These are phyloP conservation scores for Populus davidiana DNA, from an alignment of 345 rosid species.

Conservation along the genomic window DNA sequence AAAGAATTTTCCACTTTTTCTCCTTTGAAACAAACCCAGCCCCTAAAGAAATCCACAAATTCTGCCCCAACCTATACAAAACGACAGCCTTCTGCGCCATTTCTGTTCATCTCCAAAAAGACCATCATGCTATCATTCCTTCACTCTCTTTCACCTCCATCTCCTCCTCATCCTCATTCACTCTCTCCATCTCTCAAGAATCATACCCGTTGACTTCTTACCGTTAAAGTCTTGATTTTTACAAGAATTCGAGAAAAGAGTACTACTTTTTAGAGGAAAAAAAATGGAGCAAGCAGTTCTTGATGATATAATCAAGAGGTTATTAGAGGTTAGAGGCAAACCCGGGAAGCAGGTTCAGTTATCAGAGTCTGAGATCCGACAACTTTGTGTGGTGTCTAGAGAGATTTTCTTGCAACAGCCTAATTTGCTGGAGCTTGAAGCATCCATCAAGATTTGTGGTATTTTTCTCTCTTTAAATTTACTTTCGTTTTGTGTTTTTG, in stretches of 20 bases:
- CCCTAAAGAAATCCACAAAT: background rate
- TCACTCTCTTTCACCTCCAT: background rate
- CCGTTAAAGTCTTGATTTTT: background rate
- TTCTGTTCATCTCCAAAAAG: background rate
- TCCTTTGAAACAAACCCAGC: background rate
- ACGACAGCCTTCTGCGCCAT: constrained; percentile 2
- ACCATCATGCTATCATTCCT: background rate
- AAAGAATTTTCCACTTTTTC: background rate
- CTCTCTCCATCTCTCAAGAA: background rate
- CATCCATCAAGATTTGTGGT: constrained; percentile 83
- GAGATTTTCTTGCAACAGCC: constrained; percentile 69
- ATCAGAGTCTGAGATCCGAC: constrained; percentile 72
- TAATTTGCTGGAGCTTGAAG: constrained; percentile 70
- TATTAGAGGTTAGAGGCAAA: constrained; percentile 54
- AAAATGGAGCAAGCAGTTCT: constrained; percentile 54
- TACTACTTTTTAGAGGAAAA: background rate
- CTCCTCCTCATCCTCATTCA: background rate
- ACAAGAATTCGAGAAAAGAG: background rate
- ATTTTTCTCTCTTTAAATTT: background rate
- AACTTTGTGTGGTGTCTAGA: constrained; percentile 47
- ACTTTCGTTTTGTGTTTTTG: background rate
- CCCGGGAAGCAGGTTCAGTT: constrained; percentile 78
- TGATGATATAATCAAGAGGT: constrained; percentile 63
- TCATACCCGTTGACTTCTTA: constrained; percentile 12
- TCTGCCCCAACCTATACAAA: background rate